Base-by-base conservation (phyloP, 495 filamentous ascomycete species). In the Annulohypoxylon bovei region DNA sequence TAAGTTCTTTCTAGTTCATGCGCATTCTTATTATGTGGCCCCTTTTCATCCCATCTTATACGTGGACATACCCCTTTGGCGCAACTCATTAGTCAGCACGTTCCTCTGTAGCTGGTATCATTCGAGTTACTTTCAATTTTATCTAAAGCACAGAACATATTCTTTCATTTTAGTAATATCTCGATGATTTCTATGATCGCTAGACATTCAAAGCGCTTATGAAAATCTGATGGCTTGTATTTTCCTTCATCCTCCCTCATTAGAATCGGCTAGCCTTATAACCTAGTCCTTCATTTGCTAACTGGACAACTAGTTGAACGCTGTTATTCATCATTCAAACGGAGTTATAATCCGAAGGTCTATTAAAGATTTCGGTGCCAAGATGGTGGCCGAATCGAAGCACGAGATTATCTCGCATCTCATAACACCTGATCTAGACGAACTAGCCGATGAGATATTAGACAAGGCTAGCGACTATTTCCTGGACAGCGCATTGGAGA, bases 401-500 rank as follows among this genome's bases (percentile, higher is more conserved):
- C 58, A 70, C 0, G 81, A 84, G 53, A 71, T 85, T n/a, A 57
- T 81, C 20, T 39, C 53, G 2, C 80, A 84, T 52, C 75, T 84
- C 18, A 61, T 71, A 6, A 42, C 65, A 0, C 28, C 67, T 4
- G 79, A 81, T 14, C 28, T 85, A 4, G 82, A 85, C 54, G 74
- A 79, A 4, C 65, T 85, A 6, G 76, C 75, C n/a, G 71, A 79
- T 23, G 30, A 65, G 8, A 78, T 85, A 63, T 62, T 84, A 28
- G 59, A 54, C 6, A 83, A 79, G 52, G 81, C 80, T 25, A 83
- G 81, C 59, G 74, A 83, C n/a, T 47, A 59, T 6, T 86, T 86
- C 62, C 74, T 85, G 11, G 83, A 86, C 69, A 79, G 74, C 59
- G 82, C 77, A 20, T 44, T 85, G 0, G 81, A 79, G 44, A 78